Evolutionary conservation across 2,329 filamentous ascomycete species (phyloP), one percentile per base, ranked within the genome.

Genomic region (Tolypocladium nubicola): DNA sequence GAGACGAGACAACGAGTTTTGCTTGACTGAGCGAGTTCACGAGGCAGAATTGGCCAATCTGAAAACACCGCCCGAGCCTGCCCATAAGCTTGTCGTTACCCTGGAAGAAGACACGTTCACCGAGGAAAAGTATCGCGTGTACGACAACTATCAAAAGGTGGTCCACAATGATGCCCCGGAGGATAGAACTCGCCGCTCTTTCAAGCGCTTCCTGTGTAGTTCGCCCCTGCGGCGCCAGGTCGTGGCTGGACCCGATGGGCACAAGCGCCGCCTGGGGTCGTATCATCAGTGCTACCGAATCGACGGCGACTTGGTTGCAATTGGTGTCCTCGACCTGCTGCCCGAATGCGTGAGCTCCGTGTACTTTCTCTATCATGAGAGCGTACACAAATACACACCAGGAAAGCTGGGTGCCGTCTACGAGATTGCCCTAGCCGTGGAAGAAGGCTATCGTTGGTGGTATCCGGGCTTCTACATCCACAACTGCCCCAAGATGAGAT

Each of bases 391-490:
- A 57, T 85, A 82, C 72, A 79, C 79, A 30, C 87, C 89, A 37
- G 89, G 89, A 1, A 94, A 93, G 70, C 71, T 93, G 6, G 85
- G 87, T 40, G 89, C 89, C 1, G 69, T 93, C 60, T 76, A 85
- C 60, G 89, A 94, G 70, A 87, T 89, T 60, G 77, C 84, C 0
- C 70, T 94, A 35, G 86, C 89, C 0, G 72, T 79, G 3, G 88
- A 93, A 65, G 76, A 76, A 7, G 85, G 82, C 0, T 91, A 92
- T 64, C 74, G 79, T 49, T 90, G 83, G 77, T 94, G 90, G 80
- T 94, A 93, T 71, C 86, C 80, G 7, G 85, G 89, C 7, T 93
- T 85, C 70, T 94, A 93, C 65, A 93, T 94, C 59, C 88, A 92
- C 68, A 84, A 75, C 56, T 93, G 89, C 65, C 78, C 81, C 56